Base-by-base conservation (phyloP, 192 early-diverging fungal genomes). In the Umbelopsis vinacea region DNA sequence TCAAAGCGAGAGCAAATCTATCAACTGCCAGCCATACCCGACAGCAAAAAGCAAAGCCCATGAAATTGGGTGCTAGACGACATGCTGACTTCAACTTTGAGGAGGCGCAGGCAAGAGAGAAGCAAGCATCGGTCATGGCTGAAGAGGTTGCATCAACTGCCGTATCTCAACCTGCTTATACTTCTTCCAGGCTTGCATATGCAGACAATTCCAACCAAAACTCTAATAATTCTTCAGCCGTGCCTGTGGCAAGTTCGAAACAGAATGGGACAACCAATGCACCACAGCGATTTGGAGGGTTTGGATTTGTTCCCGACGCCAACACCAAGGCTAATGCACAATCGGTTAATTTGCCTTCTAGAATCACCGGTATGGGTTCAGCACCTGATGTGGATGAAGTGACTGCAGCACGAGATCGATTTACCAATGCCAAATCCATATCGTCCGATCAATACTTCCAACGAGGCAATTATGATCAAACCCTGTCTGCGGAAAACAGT, bases 41-140 rank as follows among this genome's bases (percentile, higher is more conserved):
- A 37, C 33, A 63, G 15, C 57, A 63, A 14, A 95, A 95, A 10
- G 93, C 93, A 57, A 98, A 94, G 76, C 70, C 85, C 52, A 93
- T 89, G 81, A 91, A 91, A 69, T 83, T 96, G 3, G 97, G 97
- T 24, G 95, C 95, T 38, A 96, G 95, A 74, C 96, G 92, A n/a
- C 82, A 85, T 6, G 90, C 70, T 3, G 52, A 86, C 26, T 82
- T 91, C 72, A 93, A 93, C 79, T 98, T 98, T 89, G 97, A 97
- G 68, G 93, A 95, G 75, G 94, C 92, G 2, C 94, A 94, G 57
- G 90, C 92, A 14, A 86, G 89, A 43, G 53, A 75, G 55, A 68
- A 71, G 6, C 22, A 40, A 43, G 33, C 21, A 26, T 43, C 15
- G 4, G 33, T 9, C 6, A 23, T 43, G 57, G 43, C 40, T 1